Conservation (phyloP, 768 basidiomycete genomes). For the Paxillus involutus region DNA sequence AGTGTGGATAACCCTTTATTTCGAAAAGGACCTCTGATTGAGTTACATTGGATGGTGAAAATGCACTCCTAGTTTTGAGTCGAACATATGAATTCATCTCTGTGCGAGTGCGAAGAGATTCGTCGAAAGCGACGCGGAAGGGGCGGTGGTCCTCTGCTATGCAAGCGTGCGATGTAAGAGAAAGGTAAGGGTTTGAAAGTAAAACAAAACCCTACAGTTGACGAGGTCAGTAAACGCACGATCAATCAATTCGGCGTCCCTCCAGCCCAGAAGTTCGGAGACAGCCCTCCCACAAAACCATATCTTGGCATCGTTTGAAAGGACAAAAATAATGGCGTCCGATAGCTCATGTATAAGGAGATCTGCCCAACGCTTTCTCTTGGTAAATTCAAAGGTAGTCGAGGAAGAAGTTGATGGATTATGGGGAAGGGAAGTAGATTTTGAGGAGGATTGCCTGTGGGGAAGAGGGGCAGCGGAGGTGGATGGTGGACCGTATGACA, state of each 20-base stretch:
- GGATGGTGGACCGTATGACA: conserved; percentile 7
- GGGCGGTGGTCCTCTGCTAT: conserved; percentile 56
- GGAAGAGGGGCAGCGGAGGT: neutral
- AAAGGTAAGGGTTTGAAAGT: neutral
- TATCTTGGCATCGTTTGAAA: conserved; percentile 61
- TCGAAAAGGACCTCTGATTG: conserved; percentile 65
- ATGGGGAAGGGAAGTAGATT: neutral
- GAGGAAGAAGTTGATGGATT: neutral
- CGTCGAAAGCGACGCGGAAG: conserved; percentile 50
- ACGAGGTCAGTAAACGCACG: conserved; percentile 63
- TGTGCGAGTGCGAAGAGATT: conserved; percentile 46
- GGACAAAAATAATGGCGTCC: conserved; percentile 67
- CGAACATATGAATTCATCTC: conserved; percentile 62
- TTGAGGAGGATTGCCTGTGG: neutral
- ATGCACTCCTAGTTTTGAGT: conserved; percentile 49
- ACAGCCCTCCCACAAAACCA: conserved; percentile 71
- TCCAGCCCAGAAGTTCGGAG: conserved; percentile 76
- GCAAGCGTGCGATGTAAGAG: conserved; percentile 1
- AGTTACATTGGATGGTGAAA: conserved; percentile 22
- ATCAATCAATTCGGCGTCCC: conserved; percentile 70
- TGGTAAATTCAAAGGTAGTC: conserved; percentile 74
- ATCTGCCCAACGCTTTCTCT: conserved; percentile 85
- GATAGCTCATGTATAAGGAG: conserved; percentile 74
- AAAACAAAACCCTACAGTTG: conserved; percentile 45
- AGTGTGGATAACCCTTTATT: conserved; percentile 64